These are phyloP conservation scores for Hyphopichia khmerensis DNA, from an alignment of 1,139 yeast species.

Conservation along the genomic window DNA sequence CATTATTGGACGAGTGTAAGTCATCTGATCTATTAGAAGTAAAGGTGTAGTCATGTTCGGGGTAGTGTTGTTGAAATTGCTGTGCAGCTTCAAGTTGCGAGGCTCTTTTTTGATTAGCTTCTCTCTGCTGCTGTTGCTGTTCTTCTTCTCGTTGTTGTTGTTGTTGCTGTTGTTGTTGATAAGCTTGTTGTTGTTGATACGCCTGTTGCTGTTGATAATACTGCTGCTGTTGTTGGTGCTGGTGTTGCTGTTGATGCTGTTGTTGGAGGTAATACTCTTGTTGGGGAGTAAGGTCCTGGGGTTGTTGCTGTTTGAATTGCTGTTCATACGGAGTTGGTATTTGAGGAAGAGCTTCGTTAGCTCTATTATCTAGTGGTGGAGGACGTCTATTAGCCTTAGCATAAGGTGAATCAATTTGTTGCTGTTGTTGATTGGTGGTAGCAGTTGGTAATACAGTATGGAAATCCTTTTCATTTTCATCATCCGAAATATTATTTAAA, in stretches of 20 bases:
- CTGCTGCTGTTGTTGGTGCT: conserved; percentile 1
- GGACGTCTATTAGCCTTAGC: conserved; percentile 23
- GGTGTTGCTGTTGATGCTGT: conserved; percentile 5
- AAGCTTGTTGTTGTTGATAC: neutral
- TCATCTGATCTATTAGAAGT: conserved; percentile 19
- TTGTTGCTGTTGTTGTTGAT: conserved; percentile 5
- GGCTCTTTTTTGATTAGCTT: neutral
- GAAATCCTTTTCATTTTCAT: conserved; percentile 24
- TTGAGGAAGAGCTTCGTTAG: neutral
- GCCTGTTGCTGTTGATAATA: neutral
- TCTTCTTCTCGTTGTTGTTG: conserved; percentile 6
- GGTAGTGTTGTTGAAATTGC: conserved; percentile 9
- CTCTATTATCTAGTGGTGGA: conserved; percentile 16
- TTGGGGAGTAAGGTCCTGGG: conserved; percentile 11
- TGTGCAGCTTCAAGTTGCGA: conserved; percentile 1
- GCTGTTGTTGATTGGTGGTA: conserved; percentile 31
- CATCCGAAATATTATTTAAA: conserved; percentile 20
- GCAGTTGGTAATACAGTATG: conserved; percentile 33
- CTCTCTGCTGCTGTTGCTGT: neutral
- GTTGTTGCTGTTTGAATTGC: conserved; percentile 13
- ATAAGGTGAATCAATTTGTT: conserved; percentile 31
- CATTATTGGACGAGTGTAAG: conserved; percentile 4
- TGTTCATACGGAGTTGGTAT: conserved; percentile 10
- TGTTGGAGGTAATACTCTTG: conserved; percentile 13
- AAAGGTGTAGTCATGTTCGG: conserved; percentile 21